Base-by-base conservation (phyloP, 805 yeast species). In the Yarrowia sp. region DNA sequence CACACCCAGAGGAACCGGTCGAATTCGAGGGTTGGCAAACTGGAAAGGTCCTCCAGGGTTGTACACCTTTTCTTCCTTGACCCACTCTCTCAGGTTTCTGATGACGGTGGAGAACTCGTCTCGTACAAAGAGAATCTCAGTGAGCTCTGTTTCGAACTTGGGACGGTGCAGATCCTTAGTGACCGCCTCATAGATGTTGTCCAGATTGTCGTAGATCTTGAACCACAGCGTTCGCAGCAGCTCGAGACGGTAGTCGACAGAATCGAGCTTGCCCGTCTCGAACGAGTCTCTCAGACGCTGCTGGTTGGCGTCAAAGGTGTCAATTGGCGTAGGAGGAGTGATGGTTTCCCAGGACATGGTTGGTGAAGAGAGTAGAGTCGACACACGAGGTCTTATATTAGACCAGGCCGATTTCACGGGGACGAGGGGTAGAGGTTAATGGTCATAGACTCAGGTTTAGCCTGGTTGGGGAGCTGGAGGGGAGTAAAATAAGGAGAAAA, bases 181-280 rank as follows among this genome's bases (percentile, higher is more conserved):
- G 67, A 92, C 75, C 0, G 96, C 92, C 3, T 77, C 81, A 42
- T 80, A 74, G 41, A 92, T 70, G 10, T 72, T 76, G 4, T 83
- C 85, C 62, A 77, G 80, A 71, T 86, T 80, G 72, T 88, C 92
- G 66, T 79, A 76, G 18, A 92, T 63, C 1, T 84, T 86, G 69
- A 80, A 86, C 76, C 86, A 89, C 18, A 92, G 71, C 69, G 86
- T 84, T 65, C 90, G 81, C 69, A 92, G 80, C 72, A 85, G 89
- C 62, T 83, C 78, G 69, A 83, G 78, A 51, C 96, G 80, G 71
- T 71, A 81, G 67, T 80, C 84, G 50, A 86, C 68, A 14, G 84
- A 75, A 68, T 79, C 81, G 3, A 84, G 78, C 69, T 82, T 83
- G 65, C 81, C 81, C 6, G 76, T 67, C 38, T 73, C 70, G 74